Base-by-base conservation (phyloP, 2,329 filamentous ascomycete species). In the Phoma herbarum region DNA sequence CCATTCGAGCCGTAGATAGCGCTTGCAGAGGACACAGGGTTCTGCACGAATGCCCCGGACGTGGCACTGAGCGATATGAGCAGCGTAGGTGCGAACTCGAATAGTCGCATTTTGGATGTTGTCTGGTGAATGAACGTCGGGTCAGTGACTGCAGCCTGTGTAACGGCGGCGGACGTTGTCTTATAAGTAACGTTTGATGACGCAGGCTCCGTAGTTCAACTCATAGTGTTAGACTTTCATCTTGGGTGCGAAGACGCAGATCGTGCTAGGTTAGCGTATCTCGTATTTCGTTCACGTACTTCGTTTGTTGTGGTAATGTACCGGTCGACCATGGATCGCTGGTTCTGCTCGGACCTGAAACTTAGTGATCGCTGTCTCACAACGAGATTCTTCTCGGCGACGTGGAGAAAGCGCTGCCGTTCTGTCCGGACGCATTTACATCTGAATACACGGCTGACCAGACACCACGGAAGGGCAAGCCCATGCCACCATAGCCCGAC, bases 1-100 rank as follows among this genome's bases (percentile, higher is more conserved):
- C 20, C 26, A 23, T 52, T 35, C 9, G 49, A 52, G 18, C 49
- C 37, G 18, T 35, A 44, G 14, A 52, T 14, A n/a, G 33, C 20
- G 18, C 5, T 18, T 39, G 6, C 4, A 20, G n/a, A 20, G 35
- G 35, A 10, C 8, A n/a, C 18, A 10, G n/a, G 16, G 5, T 4
- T 39, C 18, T 39, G 35, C n/a, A n/a, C 35, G 20, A 16, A 16
- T 20, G 18, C 11, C 10, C 7, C 35, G 18, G n/a, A 39, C 16
- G 35, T 20, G 35, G 35, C 35, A 20, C 8, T 39, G 16, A 39
- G n/a, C 35, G n/a, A 39, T 22, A 39, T 18, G n/a, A 39, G 35
- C 35, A 39, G 18, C 35, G 31, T 18, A 5, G n/a, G 35, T 10
- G 18, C 18, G 9, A 22, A 39, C 7, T 18, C 35, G 18, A 20